Evolutionary conservation across 2,329 filamentous ascomycete genomes (phyloP), one percentile per base, ranked within the genome.

Genomic region (Geosmithia flava): DNA sequence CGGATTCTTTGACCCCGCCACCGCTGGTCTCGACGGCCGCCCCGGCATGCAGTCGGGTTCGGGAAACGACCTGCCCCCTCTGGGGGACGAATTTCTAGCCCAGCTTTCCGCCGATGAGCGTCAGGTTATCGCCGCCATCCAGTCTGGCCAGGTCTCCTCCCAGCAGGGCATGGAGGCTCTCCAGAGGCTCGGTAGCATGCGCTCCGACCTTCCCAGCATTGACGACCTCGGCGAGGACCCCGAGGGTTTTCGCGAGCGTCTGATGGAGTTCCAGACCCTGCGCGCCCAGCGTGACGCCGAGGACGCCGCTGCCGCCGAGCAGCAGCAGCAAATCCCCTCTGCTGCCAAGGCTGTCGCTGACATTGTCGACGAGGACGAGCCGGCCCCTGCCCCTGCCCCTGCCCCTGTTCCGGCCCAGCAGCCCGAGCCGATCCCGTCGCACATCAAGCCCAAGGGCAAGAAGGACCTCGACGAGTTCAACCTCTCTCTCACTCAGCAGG

Each of bases 251-350:
- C 74, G 72, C 52, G 85, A 87, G 44, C 82, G 90, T 44, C 72
- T 96, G 19, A 80, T 85, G 54, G 84, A 96, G 59, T 96, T 96
- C 60, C 80, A 94, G 56, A 78, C 84, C 29, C 68, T 93, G 46
- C 78, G 86, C 55, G 77, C 83, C n/a, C 78, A 86, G 58, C 78
- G 83, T 50, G 87, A 90, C 50, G 70, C 74, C 16, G 69, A 74
- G 46, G 64, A 69, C 49, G 57, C 60, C 23, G 62, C 63, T 16
- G 57, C 60, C 29, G 56, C 61, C n/a, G 54, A 37, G 33, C 33
- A 37, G 33, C 33, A 37, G 33, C 33, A 29, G 7, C 27, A 27
- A 8, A 8, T 27, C 23, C 23, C 23, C 23, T 27, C 23, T 27
- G 23, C 30, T 13, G 37, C 49, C 7, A 51, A 58, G 19, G 49